Evolutionary conservation across 1,284 basidiomycete genomes (phyloP).

Genomic region (Heterobasidion annosum): DNA sequence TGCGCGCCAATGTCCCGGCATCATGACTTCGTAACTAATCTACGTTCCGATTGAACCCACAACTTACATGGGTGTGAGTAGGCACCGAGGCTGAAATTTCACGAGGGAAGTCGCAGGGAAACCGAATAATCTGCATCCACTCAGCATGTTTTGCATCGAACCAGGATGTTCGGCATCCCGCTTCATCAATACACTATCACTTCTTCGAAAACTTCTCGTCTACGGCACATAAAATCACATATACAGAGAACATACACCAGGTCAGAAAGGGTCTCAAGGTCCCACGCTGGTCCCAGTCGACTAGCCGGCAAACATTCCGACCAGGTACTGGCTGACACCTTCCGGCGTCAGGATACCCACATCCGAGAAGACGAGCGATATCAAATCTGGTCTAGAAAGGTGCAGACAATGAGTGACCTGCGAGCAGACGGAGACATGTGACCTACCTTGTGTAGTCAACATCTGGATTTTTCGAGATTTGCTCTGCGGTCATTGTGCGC

Average conservation of each 20-base stretch:
- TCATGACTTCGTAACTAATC: neutral
- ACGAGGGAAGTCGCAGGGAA: too few relatives aligned
- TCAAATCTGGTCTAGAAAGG: constrained; percentile 65
- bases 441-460: constrained; percentile 76
- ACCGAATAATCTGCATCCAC: too few relatives aligned
- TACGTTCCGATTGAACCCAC: neutral
- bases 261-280: too few relatives aligned
- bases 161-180: too few relatives aligned
- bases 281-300: neutral
- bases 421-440: neutral
- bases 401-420: neutral
- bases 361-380: constrained; percentile 86
- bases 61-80: too few relatives aligned
- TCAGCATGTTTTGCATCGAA: too few relatives aligned
- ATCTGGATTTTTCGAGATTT: constrained; percentile 69
- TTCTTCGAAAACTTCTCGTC: too few relatives aligned
- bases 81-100: too few relatives aligned
- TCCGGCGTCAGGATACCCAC: constrained; percentile 88
- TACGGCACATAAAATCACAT: too few relatives aligned
- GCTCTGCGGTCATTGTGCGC: constrained; percentile 56
- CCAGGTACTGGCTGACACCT: constrained; percentile 85
- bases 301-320: constrained; percentile 82
- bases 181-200: too few relatives aligned
- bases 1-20: neutral
- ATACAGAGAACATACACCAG: too few relatives aligned